Evolutionary conservation across 192 early-diverging fungal genomes (phyloP).

Genomic region (Oehlia diaphana): DNA sequence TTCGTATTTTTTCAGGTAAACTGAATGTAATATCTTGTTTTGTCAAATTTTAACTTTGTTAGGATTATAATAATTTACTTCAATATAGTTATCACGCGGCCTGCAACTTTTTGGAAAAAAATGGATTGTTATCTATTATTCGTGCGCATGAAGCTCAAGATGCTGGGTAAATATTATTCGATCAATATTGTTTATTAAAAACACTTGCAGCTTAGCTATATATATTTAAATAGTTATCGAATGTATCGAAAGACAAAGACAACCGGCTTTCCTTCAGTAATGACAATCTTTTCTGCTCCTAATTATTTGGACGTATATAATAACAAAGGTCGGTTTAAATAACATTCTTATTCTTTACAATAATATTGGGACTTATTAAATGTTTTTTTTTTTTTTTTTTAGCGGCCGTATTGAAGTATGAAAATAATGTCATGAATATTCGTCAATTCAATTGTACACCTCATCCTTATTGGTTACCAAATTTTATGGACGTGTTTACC

Average conservation of each 20-base stretch:
- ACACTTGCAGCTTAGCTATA: not conserved
- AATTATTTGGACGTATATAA: slow-evolving; percentile 99
- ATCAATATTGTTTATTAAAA: not conserved
- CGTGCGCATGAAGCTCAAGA: slow-evolving; percentile 98
- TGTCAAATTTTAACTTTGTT: not conserved
- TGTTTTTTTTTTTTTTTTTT: slow-evolving; percentile 9
- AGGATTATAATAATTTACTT: not conserved
- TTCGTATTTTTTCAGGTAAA: slow-evolving; percentile 89
- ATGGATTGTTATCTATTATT: slow-evolving; percentile 92
- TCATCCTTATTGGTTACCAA: slow-evolving; percentile 98
- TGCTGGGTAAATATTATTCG: slow-evolving; percentile 63
- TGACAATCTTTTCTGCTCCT: slow-evolving; percentile 97
- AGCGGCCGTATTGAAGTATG: slow-evolving; percentile 96
- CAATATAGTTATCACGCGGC: slow-evolving; percentile 78
- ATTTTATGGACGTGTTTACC: slow-evolving; percentile 99
- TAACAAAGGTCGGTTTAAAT: slow-evolving; percentile 70
- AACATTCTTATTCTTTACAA: not conserved
- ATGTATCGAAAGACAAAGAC: slow-evolving; percentile 96
- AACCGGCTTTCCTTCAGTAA: slow-evolving; percentile 94
- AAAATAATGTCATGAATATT: slow-evolving; percentile 99
- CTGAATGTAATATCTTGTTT: not conserved
- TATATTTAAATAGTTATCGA: slow-evolving; percentile 56
- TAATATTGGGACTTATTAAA: not conserved
- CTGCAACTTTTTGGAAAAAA: slow-evolving; percentile 91
- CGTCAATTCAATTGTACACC: slow-evolving; percentile 87